phyloP scores from a whole-genome alignment of 108 stramenopile species.

The Skeletonema costatum region DNA sequence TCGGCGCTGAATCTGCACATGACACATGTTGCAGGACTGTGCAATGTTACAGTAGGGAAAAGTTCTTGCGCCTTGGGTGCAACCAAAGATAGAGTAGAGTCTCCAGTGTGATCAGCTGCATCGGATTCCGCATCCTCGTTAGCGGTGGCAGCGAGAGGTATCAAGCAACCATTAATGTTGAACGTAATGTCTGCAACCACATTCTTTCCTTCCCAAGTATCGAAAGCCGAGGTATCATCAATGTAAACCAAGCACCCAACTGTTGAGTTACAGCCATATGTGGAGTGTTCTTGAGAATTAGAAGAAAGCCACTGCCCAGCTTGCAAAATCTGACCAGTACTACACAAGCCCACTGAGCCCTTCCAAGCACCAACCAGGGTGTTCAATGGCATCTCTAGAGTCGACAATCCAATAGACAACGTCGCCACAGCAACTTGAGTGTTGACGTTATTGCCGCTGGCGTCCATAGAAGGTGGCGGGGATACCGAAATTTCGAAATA shows the following conservation, averaged over 20 bases:
- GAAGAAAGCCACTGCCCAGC: constrained; percentile 85
- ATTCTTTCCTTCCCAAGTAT: constrained; percentile 91
- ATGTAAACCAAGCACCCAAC: constrained; percentile 94
- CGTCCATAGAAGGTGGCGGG: constrained; percentile 51
- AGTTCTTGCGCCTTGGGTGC: constrained; percentile 90
- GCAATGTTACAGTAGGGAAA: constrained; percentile 91
- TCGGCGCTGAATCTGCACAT: constrained; percentile 90
- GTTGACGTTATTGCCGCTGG: neutral
- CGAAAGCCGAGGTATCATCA: constrained; percentile 84
- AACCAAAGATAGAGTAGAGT: constrained; percentile 60
- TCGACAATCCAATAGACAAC: constrained; percentile 90
- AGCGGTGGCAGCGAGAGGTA: constrained; percentile 28
- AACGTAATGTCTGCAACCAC: constrained; percentile 88
- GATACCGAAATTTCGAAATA: constrained; percentile 93
- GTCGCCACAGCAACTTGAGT: constrained; percentile 49
- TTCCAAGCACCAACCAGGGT: constrained; percentile 94
- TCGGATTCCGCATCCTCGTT: neutral
- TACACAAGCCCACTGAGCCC: constrained; percentile 91
- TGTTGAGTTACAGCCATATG: constrained; percentile 81
- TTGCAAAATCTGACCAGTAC: constrained; percentile 88
- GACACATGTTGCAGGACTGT: constrained; percentile 85
- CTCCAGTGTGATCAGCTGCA: constrained; percentile 15
- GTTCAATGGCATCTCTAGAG: constrained; percentile 95
- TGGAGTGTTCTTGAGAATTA: constrained; percentile 48
- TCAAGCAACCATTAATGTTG: constrained; percentile 79